These are phyloP conservation scores for Aspergillus olivimuriae DNA, from an alignment of 495 filamentous ascomycete species.

Conservation along the genomic window DNA sequence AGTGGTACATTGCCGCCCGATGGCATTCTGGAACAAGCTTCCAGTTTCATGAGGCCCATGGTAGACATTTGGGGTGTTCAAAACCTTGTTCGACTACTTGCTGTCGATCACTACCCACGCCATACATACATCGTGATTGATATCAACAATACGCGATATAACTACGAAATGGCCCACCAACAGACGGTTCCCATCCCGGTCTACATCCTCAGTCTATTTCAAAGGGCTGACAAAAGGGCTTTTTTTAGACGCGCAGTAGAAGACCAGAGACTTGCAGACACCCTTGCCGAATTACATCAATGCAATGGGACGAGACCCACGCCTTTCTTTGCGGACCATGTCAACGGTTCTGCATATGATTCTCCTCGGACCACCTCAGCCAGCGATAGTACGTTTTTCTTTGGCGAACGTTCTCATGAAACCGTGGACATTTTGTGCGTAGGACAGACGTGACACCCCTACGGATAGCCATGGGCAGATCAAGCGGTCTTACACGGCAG, in stretches of 20 bases:
- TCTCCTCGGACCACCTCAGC: background rate
- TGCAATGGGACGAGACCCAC: conserved; percentile 3
- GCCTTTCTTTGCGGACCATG: conserved; percentile 7
- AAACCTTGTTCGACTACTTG: background rate
- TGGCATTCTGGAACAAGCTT: background rate
- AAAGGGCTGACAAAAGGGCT: background rate
- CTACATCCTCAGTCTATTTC: conserved; percentile 4
- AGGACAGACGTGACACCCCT: background rate
- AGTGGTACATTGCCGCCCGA: background rate
- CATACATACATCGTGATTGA: conserved; percentile 7
- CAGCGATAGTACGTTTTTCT: no score
- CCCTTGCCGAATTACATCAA: conserved; percentile 5
- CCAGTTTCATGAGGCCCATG: background rate
- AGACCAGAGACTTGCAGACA: conserved; percentile 1
- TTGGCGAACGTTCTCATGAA: no score
- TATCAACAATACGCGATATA: conserved; percentile 5
- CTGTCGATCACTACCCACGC: conserved; percentile 3
- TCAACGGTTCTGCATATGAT: conserved; percentile 1
- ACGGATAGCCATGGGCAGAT: background rate
- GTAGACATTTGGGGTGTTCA: background rate
- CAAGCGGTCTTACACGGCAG: no score
- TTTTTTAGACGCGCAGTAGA: conserved; percentile 1
- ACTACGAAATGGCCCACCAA: conserved; percentile 1
- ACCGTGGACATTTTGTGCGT: no score
- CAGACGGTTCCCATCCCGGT: conserved; percentile 2